Percentiles rank a stretch among this genome's conserved stretches.
phyloP scores from a whole-genome alignment of 306 rosid genomes.

The Fragaria ananassa region DNA sequence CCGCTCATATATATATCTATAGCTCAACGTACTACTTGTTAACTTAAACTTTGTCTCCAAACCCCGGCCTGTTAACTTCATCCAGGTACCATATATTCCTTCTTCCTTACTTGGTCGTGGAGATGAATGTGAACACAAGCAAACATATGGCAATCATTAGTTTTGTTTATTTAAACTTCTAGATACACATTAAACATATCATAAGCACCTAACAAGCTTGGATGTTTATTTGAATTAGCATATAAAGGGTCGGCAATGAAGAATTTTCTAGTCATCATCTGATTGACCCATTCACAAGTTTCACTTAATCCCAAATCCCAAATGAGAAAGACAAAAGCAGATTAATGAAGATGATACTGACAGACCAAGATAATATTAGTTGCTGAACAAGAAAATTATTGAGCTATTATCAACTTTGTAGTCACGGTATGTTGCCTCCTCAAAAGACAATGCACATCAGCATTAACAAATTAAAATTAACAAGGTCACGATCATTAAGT shows the following conservation, averaged over 20 bases:
- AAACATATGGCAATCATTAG: background rate
- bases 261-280: background rate
- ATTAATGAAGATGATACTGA: background rate
- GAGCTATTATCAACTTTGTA: slow-evolving; percentile 13
- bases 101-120: background rate
- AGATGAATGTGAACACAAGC: background rate
- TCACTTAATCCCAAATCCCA: background rate
- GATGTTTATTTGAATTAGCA: background rate
- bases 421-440: slow-evolving; percentile 26
- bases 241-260: background rate
- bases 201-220: background rate
- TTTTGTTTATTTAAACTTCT: background rate
- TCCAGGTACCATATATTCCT: background rate
- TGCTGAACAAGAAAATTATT: background rate
- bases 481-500: slow-evolving; percentile 4
- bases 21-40: slow-evolving; percentile 2
- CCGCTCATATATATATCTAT: background rate
- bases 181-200: background rate
- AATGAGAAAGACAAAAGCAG: background rate
- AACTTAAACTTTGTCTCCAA: background rate
- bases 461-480: background rate
- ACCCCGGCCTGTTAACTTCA: background rate
- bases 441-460: background rate
- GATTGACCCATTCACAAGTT: background rate
- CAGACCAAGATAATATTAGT: background rate